A percentile compares a stretch with the other conserved stretches of the same genome.
phyloP scores from a whole-genome alignment of 2,329 filamentous ascomycete species.

The Diaporthe sp. region DNA sequence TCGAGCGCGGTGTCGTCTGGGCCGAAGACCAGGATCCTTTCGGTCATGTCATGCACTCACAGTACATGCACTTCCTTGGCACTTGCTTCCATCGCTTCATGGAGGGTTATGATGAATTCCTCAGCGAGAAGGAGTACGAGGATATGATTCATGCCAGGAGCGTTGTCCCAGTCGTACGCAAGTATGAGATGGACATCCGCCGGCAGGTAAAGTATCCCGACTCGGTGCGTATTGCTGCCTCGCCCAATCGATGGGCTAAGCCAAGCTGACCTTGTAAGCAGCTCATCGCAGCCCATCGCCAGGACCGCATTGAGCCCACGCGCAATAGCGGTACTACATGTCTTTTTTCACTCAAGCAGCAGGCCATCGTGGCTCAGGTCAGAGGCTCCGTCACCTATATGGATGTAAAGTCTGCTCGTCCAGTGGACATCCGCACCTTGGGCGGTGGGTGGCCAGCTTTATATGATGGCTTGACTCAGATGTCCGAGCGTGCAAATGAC shows the following conservation, averaged over 20 bases:
- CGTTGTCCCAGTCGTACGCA: conserved; percentile 37
- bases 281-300: conserved; percentile 38
- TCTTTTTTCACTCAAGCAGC: conserved; percentile 39
- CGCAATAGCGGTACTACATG: conserved; percentile 34
- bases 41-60: conserved; percentile 41
- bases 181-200: conserved; percentile 38
- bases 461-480: conserved; percentile 32
- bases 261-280: not conserved
- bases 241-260: not conserved
- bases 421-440: conserved; percentile 38
- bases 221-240: not conserved
- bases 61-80: conserved; percentile 40
- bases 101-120: conserved; percentile 41
- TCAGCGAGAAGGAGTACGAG: conserved; percentile 40
- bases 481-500: conserved; percentile 15
- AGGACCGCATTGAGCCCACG: conserved; percentile 37
- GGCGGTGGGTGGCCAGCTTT: conserved; percentile 36
- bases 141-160: conserved; percentile 39
- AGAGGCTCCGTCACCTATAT: conserved; percentile 38
- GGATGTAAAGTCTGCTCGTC: conserved; percentile 38
- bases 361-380: conserved; percentile 38
- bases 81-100: conserved; percentile 38
- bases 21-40: conserved; percentile 42
- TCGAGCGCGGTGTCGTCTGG: conserved; percentile 39
- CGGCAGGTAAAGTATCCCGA: conserved; percentile 39